Conservation (phyloP, 2,329 filamentous ascomycete genomes). For the Fusarium annulatum region DNA sequence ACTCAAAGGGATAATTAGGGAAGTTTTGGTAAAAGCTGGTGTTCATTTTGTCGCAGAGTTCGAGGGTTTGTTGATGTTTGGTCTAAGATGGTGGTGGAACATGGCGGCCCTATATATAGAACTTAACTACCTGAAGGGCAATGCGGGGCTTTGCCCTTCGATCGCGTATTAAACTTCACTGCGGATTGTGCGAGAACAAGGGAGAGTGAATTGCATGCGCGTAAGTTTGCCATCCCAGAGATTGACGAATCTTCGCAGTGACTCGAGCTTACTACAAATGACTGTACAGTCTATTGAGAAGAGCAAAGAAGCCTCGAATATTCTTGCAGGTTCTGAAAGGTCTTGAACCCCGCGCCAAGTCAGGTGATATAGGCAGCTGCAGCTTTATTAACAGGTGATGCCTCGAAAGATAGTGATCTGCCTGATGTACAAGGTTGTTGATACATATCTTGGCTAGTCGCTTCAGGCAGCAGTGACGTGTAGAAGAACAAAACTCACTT, state of each 20-base stretch:
- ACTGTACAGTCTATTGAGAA: no score
- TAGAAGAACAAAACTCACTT: not conserved
- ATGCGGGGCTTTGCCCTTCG: not conserved
- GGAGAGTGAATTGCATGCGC: no score
- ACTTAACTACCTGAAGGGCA: no score
- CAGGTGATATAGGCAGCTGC: not conserved
- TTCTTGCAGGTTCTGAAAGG: not conserved
- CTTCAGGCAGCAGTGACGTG: not conserved
- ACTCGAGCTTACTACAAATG: not conserved
- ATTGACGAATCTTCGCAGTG: no score
- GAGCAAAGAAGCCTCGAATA: not conserved
- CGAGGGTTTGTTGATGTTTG: not conserved
- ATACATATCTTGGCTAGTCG: accelerated
- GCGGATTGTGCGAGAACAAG: not conserved
- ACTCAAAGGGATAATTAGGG: not conserved
- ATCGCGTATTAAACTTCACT: not conserved
- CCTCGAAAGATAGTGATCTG: no score
- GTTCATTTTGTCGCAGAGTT: not conserved
- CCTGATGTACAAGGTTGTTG: no score
- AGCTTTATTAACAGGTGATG: not conserved
- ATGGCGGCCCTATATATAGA: not conserved
- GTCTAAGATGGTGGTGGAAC: not conserved
- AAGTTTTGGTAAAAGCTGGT: not conserved
- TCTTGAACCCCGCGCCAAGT: no score
- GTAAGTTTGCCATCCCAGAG: not conserved